Evolutionary conservation across 2,329 filamentous ascomycete genomes (phyloP), one percentile per base, ranked within the genome.

Genomic region (Pseudogymnoascus sp.): DNA sequence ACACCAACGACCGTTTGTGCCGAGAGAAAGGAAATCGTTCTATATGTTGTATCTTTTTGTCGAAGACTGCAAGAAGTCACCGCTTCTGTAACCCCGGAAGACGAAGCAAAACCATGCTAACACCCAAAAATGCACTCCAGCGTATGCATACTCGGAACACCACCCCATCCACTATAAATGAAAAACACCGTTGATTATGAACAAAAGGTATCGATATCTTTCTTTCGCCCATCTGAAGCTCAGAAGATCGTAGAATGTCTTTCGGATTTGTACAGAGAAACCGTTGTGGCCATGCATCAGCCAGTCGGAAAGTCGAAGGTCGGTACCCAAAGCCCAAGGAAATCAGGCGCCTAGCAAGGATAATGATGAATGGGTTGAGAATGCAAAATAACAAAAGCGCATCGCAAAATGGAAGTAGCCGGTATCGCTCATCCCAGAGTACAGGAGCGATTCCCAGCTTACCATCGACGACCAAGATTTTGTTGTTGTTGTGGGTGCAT

Each of bases 401-500:
- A 67, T 63, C 67, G 71, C 69, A 68, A 70, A 65, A 64, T 66
- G 28, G 16, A 37, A 66, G 66, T 66, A 59, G 64, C 64, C 66
- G 64, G 67, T 31, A 64, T 64, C 64, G 61, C 63, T 63, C 64
- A 69, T 67, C 67, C 56, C 62, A 59, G 63, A 60, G 66, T 64
- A 66, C 68, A 66, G 65, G 64, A 70, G 66, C 66, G 65, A 64
- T 61, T 36, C 59, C 59, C 46, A 61, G 61, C 67, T 65, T 73
- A 73, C 70, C 72, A 73, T 60, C 70, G 69, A 60, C 72, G 72
- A 65, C 67, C 66, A 16, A 71, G 23, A 61, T 70, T 66, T 44
- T 67, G 67, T 31, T 59, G 50, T 28, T 60, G 59, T 38, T 60
- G 59, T 38, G 40, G 59, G 8, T 84, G 83, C 80, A 87, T 82